Evolutionary conservation across 2,329 filamentous ascomycete species (phyloP).

Genomic region (Exophiala oligosperma): DNA sequence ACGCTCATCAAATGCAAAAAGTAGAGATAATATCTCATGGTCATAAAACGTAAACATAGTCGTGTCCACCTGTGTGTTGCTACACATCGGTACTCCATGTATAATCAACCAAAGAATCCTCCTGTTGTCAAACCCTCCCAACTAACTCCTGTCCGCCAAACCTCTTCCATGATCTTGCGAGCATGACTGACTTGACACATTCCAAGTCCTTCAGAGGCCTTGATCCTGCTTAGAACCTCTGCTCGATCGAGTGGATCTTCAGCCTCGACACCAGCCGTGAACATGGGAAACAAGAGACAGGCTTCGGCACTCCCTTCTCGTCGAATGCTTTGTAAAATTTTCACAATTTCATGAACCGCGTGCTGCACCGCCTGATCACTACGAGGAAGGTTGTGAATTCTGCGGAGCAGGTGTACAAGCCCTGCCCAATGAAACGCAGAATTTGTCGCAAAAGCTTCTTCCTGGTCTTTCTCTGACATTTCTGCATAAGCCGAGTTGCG

Average conservation of each 20-base stretch:
- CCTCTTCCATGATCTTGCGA: constrained; percentile 64
- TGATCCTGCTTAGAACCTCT: constrained; percentile 65
- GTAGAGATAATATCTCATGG: neutral
- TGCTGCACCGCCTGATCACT: constrained; percentile 61
- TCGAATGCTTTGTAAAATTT: constrained; percentile 62
- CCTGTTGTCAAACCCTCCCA: constrained; percentile 66
- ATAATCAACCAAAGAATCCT: constrained; percentile 65
- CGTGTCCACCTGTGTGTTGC: neutral
- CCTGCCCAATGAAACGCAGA: constrained; percentile 79
- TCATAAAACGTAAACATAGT: neutral
- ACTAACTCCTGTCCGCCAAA: constrained; percentile 66
- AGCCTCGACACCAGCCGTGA: constrained; percentile 77
- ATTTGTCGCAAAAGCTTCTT: constrained; percentile 70
- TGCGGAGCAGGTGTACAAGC: constrained; percentile 71
- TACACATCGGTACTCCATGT: neutral
- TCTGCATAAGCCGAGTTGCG: constrained; percentile 42
- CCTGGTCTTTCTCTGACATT: constrained; percentile 58
- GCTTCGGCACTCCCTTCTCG: constrained; percentile 70
- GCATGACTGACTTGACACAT: constrained; percentile 72
- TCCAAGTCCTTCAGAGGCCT: constrained; percentile 68
- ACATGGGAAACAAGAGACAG: constrained; percentile 77
- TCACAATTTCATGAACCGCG: constrained; percentile 64
- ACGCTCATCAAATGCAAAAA: constrained; percentile 14
- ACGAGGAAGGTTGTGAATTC: constrained; percentile 65
- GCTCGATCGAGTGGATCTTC: constrained; percentile 55